Evolutionary conservation across 2,329 filamentous ascomycete species (phyloP).

Genomic region (Microcyclosporella mali): DNA sequence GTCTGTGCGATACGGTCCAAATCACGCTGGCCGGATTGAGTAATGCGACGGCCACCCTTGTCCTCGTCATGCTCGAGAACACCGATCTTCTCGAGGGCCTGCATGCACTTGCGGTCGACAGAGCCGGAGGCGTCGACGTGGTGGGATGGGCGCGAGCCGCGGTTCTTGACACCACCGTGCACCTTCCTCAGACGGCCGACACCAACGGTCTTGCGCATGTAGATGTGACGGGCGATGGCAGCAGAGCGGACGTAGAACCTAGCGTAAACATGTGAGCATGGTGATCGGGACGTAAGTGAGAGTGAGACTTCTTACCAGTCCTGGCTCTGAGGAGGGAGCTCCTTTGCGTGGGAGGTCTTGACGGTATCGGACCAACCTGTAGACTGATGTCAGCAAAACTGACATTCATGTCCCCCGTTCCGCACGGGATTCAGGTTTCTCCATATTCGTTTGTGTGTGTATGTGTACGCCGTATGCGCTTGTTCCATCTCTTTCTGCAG

Average conservation of each 20-base stretch:
- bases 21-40: conserved; percentile 96
- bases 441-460: conserved; percentile 17
- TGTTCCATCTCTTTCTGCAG: conserved; percentile 21
- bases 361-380: conserved; percentile 98
- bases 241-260: conserved; percentile 80
- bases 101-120: conserved; percentile 96
- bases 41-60: conserved; percentile 97
- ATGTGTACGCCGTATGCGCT: conserved; percentile 14
- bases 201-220: conserved; percentile 98
- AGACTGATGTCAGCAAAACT: conserved; percentile 42
- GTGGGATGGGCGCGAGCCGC: conserved; percentile 81
- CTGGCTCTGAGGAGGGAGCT: conserved; percentile 95
- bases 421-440: conserved; percentile 50
- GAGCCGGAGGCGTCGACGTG: conserved; percentile 93
- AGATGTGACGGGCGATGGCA: conserved; percentile 94
- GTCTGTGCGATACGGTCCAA: conserved; percentile 67
- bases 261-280: neutral
- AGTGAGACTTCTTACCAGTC: conserved; percentile 74
- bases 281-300: neutral
- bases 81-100: conserved; percentile 98
- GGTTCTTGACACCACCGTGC: conserved; percentile 89
- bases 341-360: conserved; percentile 94
- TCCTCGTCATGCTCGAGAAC: conserved; percentile 97
- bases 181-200: conserved; percentile 95
- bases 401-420: conserved; percentile 40